Evolutionary conservation across 495 filamentous ascomycete genomes (phyloP).

Genomic region (Lepraria neglecta): DNA sequence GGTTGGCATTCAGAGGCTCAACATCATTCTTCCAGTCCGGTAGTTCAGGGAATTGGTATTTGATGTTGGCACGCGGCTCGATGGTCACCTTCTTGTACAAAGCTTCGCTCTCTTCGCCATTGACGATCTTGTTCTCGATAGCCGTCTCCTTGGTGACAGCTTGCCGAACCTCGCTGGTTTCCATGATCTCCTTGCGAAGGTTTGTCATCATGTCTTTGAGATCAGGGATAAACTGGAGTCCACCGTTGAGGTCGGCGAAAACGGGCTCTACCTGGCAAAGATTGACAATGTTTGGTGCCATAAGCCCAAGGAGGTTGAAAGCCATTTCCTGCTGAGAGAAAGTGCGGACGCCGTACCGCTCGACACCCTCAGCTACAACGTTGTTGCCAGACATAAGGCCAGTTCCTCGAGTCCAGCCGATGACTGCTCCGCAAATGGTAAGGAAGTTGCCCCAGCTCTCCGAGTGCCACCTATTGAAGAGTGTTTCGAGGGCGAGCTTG

Average conservation of each 20-base stretch:
- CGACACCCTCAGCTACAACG: slow-evolving; percentile 91
- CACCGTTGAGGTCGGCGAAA: slow-evolving; percentile 94
- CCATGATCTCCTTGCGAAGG: slow-evolving; percentile 83
- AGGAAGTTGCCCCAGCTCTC: slow-evolving; percentile 98
- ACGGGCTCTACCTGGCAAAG: slow-evolving; percentile 94
- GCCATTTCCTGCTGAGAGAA: slow-evolving; percentile 99
- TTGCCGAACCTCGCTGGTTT: slow-evolving; percentile 87
- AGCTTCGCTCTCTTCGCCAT: slow-evolving; percentile 83
- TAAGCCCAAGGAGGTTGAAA: slow-evolving; percentile 94
- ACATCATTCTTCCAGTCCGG: slow-evolving; percentile 90
- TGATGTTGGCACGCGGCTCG: slow-evolving; percentile 94
- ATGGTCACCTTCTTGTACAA: slow-evolving; percentile 92
- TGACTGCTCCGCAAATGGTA: slow-evolving; percentile 96
- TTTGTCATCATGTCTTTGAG: slow-evolving; percentile 90
- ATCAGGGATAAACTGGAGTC: slow-evolving; percentile 94
- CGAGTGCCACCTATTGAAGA: slow-evolving; percentile 98
- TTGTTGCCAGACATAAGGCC: slow-evolving; percentile 99
- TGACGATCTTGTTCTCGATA: slow-evolving; percentile 95
- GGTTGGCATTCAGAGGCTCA: slow-evolving; percentile 73
- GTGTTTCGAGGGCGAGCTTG: slow-evolving; percentile 90
- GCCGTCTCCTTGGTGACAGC: slow-evolving; percentile 93
- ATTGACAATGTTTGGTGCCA: slow-evolving; percentile 90
- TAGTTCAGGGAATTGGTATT: slow-evolving; percentile 84
- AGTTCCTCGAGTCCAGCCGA: slow-evolving; percentile 98
- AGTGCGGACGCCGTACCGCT: slow-evolving; percentile 91